These are phyloP conservation scores for Cryphonectria naterciae DNA, from an alignment of 2,329 filamentous ascomycete genomes.

Conservation along the genomic window DNA sequence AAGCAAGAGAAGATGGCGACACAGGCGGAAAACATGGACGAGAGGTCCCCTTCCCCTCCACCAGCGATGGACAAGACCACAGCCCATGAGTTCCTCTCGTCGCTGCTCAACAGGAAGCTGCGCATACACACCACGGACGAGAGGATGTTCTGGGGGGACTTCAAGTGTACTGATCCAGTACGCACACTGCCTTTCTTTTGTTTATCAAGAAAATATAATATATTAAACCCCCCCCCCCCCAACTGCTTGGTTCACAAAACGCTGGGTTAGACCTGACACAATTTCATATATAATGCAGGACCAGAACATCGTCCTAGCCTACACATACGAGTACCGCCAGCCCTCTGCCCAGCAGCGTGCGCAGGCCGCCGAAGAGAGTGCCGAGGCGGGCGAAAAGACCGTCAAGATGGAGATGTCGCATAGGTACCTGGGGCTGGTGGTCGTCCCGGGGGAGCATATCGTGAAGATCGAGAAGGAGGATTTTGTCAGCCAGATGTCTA, in stretches of 20 bases:
- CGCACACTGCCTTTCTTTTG: conserved; percentile 36
- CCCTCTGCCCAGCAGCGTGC: conserved; percentile 59
- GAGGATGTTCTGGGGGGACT: conserved; percentile 84
- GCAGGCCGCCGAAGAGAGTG: conserved; percentile 44
- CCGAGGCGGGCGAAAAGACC: conserved; percentile 43
- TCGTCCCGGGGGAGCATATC: conserved; percentile 85
- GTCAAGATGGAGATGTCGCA: conserved; percentile 76
- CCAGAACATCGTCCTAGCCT: conserved; percentile 82
- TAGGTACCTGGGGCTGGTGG: conserved; percentile 85
- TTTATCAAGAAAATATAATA: background rate
- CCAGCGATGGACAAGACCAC: conserved; percentile 52
- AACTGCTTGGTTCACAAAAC: background rate
- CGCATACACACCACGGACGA: conserved; percentile 80
- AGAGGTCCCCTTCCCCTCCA: background rate
- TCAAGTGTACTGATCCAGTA: conserved; percentile 95
- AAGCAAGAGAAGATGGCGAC: background rate
- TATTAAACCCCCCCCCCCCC: background rate
- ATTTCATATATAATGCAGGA: conserved; percentile 57
- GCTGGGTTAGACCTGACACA: background rate
- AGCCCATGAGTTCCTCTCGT: conserved; percentile 60
- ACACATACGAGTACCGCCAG: conserved; percentile 87
- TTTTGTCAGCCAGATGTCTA: conserved; percentile 58
- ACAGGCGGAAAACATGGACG: background rate
- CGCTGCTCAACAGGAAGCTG: conserved; percentile 77
- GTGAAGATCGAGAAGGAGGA: conserved; percentile 88